Base-by-base conservation (phyloP, 1,139 yeast genomes). In the Hemisphaericaspora xylanilytica region DNA sequence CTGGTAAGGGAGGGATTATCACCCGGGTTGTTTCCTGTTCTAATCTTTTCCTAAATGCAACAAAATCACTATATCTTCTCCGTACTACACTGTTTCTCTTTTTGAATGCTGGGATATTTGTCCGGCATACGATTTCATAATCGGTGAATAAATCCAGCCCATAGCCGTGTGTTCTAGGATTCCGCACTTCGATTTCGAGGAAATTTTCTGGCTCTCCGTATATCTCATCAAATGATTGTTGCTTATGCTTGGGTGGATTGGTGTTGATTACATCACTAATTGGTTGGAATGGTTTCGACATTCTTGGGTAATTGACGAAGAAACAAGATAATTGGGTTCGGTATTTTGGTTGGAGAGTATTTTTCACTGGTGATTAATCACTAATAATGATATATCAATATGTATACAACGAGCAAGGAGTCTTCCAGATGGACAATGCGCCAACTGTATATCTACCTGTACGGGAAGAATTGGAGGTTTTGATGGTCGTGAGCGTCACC, bases 161-260 rank as follows among this genome's bases (percentile, higher is more conserved):
- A 43, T 58, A 61, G 32, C 87, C 87, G 53, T 85, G 95, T 0
- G 97, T 89, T 47, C 80, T 78, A 6, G 95, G 95, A 57, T 82
- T 82, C 36, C 76, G 67, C 40, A 83, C 95, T 60, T 90, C 97
- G 29, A 94, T 82, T 61, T 92, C 98, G 33, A 92, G 72, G 55
- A 89, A 88, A 63, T 89, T 88, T 61, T 92, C 98, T 0, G 97
- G 97, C 50, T 86, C 96, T 1, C 95, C 96, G 54, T 92, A 92
- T 33, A 86, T 75, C 53, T 88, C 96, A 48, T 79, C 86, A 59
- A 81, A 82, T 8, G 88, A 75, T 58, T 85, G 95, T 46, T 70
- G 75, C 48, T 75, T 78, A 48, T 68, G 59, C 40, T 55, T 56
- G 21, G 60, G 54, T 26, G 67, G 53, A 6, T 66, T 49, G 13